Conservation (phyloP, 2,329 filamentous ascomycete species). For the Fusarium drepaniforme region DNA sequence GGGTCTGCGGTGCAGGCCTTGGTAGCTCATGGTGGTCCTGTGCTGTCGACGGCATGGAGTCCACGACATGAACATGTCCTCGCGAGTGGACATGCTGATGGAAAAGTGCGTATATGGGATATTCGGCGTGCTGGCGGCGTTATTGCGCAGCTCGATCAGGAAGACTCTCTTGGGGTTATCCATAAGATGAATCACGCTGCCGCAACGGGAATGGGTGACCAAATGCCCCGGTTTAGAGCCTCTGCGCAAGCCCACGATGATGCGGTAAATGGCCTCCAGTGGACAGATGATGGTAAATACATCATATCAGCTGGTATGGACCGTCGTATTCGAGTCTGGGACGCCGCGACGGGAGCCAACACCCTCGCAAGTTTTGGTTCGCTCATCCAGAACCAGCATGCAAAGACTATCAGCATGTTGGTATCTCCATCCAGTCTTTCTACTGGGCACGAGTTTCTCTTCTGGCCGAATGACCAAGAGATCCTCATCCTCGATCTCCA, state of each 20-base stretch:
- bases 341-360: conserved; percentile 83
- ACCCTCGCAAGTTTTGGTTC: conserved; percentile 91
- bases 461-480: conserved; percentile 86
- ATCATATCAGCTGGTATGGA: conserved; percentile 88
- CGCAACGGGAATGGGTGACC: conserved; percentile 47
- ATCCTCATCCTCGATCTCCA: conserved; percentile 85
- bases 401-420: conserved; percentile 72
- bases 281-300: conserved; percentile 83
- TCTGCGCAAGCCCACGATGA: conserved; percentile 79
- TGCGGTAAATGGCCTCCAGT: conserved; percentile 85
- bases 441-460: conserved; percentile 72
- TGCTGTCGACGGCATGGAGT: conserved; percentile 83
- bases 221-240: conserved; percentile 56
- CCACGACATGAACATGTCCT: conserved; percentile 83
- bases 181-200: conserved; percentile 52
- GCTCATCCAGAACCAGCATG: conserved; percentile 78
- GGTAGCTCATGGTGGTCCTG: conserved; percentile 75
- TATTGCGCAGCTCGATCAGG: conserved; percentile 83
- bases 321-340: conserved; percentile 87
- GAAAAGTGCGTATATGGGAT: conserved; percentile 88
- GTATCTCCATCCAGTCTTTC: conserved; percentile 72
- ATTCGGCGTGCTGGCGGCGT: conserved; percentile 82
- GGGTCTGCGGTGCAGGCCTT: conserved; percentile 79
- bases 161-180: conserved; percentile 80
- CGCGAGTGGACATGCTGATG: conserved; percentile 87